These are phyloP conservation scores for Gaertneriomyces semiglobifer DNA, from an alignment of 192 early-diverging fungal species.

Conservation along the genomic window DNA sequence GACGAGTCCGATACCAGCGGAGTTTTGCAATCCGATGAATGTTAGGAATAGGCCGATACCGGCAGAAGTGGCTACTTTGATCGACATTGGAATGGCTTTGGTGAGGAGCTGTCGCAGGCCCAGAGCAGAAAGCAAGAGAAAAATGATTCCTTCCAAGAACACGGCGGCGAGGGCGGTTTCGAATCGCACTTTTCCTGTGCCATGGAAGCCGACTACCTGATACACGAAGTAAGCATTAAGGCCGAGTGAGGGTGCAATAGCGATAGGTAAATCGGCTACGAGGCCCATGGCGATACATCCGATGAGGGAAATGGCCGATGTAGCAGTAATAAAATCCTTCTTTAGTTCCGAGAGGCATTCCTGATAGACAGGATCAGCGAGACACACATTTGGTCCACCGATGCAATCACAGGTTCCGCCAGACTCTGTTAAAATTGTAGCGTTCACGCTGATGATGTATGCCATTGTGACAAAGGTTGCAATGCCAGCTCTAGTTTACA, in stretches of 20 bases:
- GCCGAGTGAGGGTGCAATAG: slow-evolving; percentile 80
- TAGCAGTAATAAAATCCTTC: slow-evolving; percentile 72
- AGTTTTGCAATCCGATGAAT: slow-evolving; percentile 75
- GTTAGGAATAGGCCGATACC: slow-evolving; percentile 78
- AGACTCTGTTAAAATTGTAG: slow-evolving; percentile 69
- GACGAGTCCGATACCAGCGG: slow-evolving; percentile 78
- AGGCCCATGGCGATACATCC: slow-evolving; percentile 27
- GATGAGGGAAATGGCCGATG: slow-evolving; percentile 63
- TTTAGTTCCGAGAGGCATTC: slow-evolving; percentile 60
- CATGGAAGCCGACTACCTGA: slow-evolving; percentile 77
- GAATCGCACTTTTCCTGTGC: slow-evolving; percentile 71
- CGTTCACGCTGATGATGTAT: slow-evolving; percentile 47
- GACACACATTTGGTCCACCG: slow-evolving; percentile 52
- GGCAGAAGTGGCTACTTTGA: slow-evolving; percentile 70
- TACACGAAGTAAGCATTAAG: slow-evolving; percentile 82
- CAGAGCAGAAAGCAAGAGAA: slow-evolving; percentile 69
- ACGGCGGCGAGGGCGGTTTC: slow-evolving; percentile 69
- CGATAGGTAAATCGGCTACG: slow-evolving; percentile 73
- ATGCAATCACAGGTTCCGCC: slow-evolving; percentile 78
- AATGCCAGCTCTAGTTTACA: slow-evolving; percentile 39
- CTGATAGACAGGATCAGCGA: slow-evolving; percentile 56
- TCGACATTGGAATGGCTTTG: slow-evolving; percentile 61
- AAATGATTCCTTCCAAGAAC: slow-evolving; percentile 78
- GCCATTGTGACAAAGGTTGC: slow-evolving; percentile 70
- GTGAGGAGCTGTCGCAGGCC: slow-evolving; percentile 81